A percentile compares a stretch with the other conserved stretches of the same genome.
Evolutionary conservation across 441 rosid genomes (phyloP).

Genomic region (Eutrema salsugineum): DNA sequence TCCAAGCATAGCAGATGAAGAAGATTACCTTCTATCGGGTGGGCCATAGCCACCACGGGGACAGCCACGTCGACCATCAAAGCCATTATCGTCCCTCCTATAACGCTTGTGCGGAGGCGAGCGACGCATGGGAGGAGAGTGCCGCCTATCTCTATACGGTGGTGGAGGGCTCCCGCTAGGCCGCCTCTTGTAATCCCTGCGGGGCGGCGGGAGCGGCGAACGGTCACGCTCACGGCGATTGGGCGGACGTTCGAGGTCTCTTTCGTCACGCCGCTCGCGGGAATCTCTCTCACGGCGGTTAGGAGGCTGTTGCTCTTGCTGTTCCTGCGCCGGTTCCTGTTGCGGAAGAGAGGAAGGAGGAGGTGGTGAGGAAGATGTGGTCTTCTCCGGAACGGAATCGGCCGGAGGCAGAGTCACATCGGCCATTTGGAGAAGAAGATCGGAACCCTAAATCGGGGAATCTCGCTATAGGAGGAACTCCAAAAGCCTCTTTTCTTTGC

Average conservation of each 20-base stretch:
- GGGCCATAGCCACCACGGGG: conserved; percentile 81
- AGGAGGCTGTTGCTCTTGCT: conserved; percentile 30
- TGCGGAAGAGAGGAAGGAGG: conserved; percentile 18
- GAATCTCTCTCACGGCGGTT: conserved; percentile 57
- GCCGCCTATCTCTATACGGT: conserved; percentile 68
- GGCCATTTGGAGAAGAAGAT: conserved; percentile 20
- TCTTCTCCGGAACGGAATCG: conserved; percentile 23
- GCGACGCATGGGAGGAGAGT: conserved; percentile 67
- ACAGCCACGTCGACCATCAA: conserved; percentile 77
- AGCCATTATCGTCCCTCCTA: conserved; percentile 85
- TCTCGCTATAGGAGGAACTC: neutral
- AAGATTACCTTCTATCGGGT: conserved; percentile 72
- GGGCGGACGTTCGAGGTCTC: conserved; percentile 50
- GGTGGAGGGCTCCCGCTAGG: conserved; percentile 72
- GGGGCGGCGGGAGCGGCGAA: conserved; percentile 59
- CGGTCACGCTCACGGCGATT: conserved; percentile 52
- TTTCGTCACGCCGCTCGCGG: conserved; percentile 51
- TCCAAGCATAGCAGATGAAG: neutral
- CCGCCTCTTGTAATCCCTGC: conserved; percentile 81
- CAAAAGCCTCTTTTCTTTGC: no score
- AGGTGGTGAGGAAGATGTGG: conserved; percentile 17
- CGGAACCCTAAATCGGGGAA: conserved; percentile 32
- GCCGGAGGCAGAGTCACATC: conserved; percentile 23
- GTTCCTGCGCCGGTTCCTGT: conserved; percentile 5
- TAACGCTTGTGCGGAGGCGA: conserved; percentile 78